phyloP scores from a whole-genome alignment of 805 yeast species.

The Brettanomyces sp. region DNA sequence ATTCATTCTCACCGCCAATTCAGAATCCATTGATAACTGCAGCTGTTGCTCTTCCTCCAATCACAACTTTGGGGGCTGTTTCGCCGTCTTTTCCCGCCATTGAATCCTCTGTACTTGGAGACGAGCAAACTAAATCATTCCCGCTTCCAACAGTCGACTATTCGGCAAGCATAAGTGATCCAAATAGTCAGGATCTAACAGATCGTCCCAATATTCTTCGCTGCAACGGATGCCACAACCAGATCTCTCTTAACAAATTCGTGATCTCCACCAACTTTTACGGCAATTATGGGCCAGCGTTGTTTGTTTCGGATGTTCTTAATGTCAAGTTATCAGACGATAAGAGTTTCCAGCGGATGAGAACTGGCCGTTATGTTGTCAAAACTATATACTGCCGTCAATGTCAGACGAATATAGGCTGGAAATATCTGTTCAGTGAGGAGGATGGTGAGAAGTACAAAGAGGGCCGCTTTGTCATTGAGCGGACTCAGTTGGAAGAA shows the following conservation, averaged over 20 bases:
- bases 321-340: constrained; percentile 14
- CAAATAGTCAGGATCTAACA: background rate
- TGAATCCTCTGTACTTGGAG: background rate
- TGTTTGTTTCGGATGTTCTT: constrained; percentile 22
- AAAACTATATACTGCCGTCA: constrained; percentile 22
- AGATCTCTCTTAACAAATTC: constrained; percentile 21
- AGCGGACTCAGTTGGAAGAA: constrained; percentile 18
- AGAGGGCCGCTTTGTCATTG: constrained; percentile 26
- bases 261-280: constrained; percentile 25
- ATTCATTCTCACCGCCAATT: background rate
- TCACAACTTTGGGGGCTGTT: background rate
- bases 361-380: constrained; percentile 25
- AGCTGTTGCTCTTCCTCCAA: background rate
- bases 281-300: constrained; percentile 26
- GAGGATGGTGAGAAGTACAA: constrained; percentile 22
- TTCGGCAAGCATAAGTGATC: background rate
- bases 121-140: too few relatives aligned
- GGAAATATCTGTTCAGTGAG: constrained; percentile 26
- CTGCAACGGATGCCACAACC: constrained; percentile 25
- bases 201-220: constrained; percentile 12
- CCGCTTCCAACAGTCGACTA: background rate
- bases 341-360: constrained; percentile 20
- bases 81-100: background rate
- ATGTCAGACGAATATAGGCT: constrained; percentile 22
- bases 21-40: background rate